Evolutionary conservation across 345 rosid genomes (phyloP), one percentile per base, ranked within the genome.

Genomic region (Mangifera indica): DNA sequence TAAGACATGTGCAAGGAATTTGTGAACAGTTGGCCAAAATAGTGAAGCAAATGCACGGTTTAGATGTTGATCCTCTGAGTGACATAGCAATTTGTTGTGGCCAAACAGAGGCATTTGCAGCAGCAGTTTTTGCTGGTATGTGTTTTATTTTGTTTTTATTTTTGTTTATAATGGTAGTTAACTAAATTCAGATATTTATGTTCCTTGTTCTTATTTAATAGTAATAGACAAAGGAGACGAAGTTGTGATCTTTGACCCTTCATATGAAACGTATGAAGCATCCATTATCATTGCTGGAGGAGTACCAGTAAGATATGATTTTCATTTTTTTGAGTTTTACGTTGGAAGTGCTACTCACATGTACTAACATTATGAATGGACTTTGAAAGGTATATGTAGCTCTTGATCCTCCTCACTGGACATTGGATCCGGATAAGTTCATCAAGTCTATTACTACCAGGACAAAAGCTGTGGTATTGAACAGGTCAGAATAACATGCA

Each of bases 31-130:
- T 86, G 77, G 85, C 85, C 32, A 58, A 6, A 48, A 74, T 11
- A 42, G 71, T 60, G 84, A 77, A 78, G 79, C 77, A 57, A 65
- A 78, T 66, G 77, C 79, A 84, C 37, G 84, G 82, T 57, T 76
- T 88, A 2, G 76, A 80, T 34, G 66, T 86, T 32, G 83, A 86
- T 48, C 93, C 93, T 11, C 61, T 52, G 10, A 84, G 82, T 15
- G 88, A 88, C 74, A 77, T 86, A 26, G 86, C 85, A 56, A 79
- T 88, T 76, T 84, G 87, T 67, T 88, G 90, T 59, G 92, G 92
- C 65, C 88, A 86, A 79, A 78, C 88, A 11, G 93, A 86, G 85
- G 93, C 93, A 13, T 86, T 88, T 65, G 93, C 93, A 0, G 85
- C 93, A 4, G 79, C 88, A 3, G 52, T 79, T 7, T 86, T 88